Base-by-base conservation (phyloP, 352 stramenopile species). In the Globisporangium lucens region DNA sequence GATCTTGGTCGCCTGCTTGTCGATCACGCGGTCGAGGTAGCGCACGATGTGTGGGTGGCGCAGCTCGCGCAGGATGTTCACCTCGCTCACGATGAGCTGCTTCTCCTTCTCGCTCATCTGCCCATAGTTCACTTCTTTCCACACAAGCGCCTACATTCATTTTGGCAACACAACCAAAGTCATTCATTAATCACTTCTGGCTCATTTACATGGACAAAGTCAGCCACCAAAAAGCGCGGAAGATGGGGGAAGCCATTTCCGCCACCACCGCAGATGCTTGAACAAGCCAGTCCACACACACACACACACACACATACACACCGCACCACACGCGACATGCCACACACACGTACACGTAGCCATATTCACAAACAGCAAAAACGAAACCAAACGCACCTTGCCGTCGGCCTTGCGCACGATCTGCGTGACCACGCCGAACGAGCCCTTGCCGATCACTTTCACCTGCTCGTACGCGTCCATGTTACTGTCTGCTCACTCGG, bases 101-200 rank as follows among this genome's bases (percentile, higher is more conserved):
- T 98, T 98, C 71, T 98, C 91, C 71, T 97, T 97, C 72, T 97
- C 93, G 61, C 79, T 94, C 89, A 98, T 97, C 27, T 80, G 70
- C 53, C 91, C 93, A 68, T 98, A 98, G 77, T 97, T 94, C 33
- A 96, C 81, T 73, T 98, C 93, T 65, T 97, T 96, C 74, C 91
- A 98, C 71, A 98, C 93, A 35, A 98, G 85, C 71, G 84, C 85
- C 90, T 97, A 12, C 1, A 15, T 62, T 15, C 30, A 33, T 33
- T 49, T 4, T 66, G 15, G 17, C 20, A 61, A 10, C 24, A 29
- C 8, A 27, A 38, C 2, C 12, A 30, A 38, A 10, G 10, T 29
- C 38, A 33, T 41, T 36, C 29, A 27, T 46, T 43, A 46, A 43
- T 43, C 17, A 10, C 38, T 43, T 9, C 22, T 22, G 38, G 20